Evolutionary conservation across 148 eudicot genomes (phyloP), one percentile per base, ranked within the genome.

Genomic region (Vaccinium vitisidaea): DNA sequence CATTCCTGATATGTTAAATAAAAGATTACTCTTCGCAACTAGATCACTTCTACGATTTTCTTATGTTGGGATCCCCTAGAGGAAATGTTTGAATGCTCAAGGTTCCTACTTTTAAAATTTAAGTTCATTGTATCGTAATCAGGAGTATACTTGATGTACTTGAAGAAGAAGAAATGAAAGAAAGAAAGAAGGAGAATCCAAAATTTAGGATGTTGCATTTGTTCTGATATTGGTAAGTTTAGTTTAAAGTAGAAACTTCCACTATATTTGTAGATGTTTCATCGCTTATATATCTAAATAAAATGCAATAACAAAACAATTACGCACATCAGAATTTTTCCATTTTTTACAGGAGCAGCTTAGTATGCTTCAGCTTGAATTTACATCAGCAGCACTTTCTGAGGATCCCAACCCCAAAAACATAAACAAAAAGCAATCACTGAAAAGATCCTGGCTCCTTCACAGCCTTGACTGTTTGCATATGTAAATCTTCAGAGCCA

Each of bases 381-480:
- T 48, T 48, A 76, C 53, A 48, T 76, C 50, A 21, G 55, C 54
- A 48, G 27, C 23, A 39, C 79, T 18, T 43, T 18, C 25, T 18
- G 25, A 75, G 50, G 48, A 18, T 58, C 56, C 55, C 18, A 16
- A 1, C 5, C 15, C 46, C 58, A 48, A 25, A 77, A 11, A 77
- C 80, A 67, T 23, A 23, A 25, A 65, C 32, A 25, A 65, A 65
- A 10, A 4, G 5, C 32, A 67, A 67, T 8, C 49, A 21, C 58
- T 8, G 21, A 61, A 77, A 6, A 52, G 19, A 21, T 75, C 30
- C 79, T 21, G 59, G 56, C 58, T 50, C 39, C 59, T 49, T 77
- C 80, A 76, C 15, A 52, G 80, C 36, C 59, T 77, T 14, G 39
- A 77, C 21, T 52, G 32, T 77, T 77, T n/a, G 39, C 59, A 77